Conservation (phyloP, 2,329 filamentous ascomycete genomes). For the Colletotrichum viniferum region DNA sequence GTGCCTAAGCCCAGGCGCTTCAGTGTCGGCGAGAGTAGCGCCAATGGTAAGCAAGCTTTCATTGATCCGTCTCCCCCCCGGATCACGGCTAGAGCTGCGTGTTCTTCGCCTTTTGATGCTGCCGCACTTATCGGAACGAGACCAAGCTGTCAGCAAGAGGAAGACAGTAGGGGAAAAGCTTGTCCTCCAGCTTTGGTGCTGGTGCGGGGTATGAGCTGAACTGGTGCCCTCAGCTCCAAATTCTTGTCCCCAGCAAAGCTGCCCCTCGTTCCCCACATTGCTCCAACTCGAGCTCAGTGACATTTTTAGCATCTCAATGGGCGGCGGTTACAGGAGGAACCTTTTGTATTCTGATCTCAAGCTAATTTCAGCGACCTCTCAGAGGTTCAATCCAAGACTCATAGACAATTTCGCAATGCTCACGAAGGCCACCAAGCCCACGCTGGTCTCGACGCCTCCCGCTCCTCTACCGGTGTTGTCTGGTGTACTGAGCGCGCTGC, state of each 20-base stretch:
- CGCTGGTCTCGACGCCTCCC: conserved; percentile 85
- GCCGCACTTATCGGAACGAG: background rate
- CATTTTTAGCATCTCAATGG: conserved; percentile 12
- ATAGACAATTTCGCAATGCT: conserved; percentile 86
- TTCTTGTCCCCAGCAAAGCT: conserved; percentile 1
- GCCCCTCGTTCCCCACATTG: conserved; percentile 21
- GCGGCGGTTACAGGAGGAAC: background rate
- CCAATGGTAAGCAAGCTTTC: conserved; percentile 1
- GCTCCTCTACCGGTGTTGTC: conserved; percentile 90
- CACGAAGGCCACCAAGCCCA: conserved; percentile 92
- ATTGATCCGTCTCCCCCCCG: background rate
- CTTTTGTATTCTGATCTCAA: background rate
- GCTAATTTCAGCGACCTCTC: conserved; percentile 18
- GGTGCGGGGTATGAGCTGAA: conserved; percentile 19
- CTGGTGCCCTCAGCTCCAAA: conserved; percentile 1
- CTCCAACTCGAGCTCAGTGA: conserved; percentile 14
- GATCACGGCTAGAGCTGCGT: background rate
- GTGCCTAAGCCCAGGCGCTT: conserved; percentile 64
- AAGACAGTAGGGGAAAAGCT: conserved; percentile 4
- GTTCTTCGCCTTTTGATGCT: background rate
- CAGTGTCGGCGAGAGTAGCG: conserved; percentile 58
- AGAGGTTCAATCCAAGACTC: conserved; percentile 85
- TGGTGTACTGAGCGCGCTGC: conserved; percentile 89
- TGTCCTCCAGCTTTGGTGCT: conserved; percentile 1
- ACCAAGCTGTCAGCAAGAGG: background rate